Base-by-base conservation (phyloP, 768 basidiomycete species). In the Trametes coccinea region DNA sequence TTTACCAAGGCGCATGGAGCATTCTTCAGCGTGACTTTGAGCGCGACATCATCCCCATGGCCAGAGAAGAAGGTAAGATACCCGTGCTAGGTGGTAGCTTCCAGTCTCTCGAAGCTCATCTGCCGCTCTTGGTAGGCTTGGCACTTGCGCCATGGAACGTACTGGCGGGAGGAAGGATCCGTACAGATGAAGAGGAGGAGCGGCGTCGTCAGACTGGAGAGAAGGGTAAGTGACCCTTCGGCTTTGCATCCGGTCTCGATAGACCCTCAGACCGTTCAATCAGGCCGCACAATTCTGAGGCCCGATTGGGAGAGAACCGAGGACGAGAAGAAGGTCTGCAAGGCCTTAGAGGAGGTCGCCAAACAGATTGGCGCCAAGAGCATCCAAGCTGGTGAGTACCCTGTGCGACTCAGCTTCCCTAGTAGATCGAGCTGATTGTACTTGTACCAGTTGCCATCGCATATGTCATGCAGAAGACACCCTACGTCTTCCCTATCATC, bases 391-490 rank as follows among this genome's bases (percentile, higher is more conserved):
- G 55, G 53, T 59, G 22, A 11, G 55, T 49, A 3, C 13, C n/a
- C 31, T n/a, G 16, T 5, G 31, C n/a, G 14, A 2, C 49, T 5
- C 34, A 5, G 34, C 34, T 11, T 50, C 17, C 17, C 37, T 4
- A 16, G 16, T 39, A 10, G 14, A 11, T n/a, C 16, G 30, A 46
- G 27, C 22, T 49, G 48, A 30, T n/a, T 4, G 22, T 39, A 10
- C 1, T 11, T 11, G 48, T 11, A 7, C 34, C 17, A 78, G 80
- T 83, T 2, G 81, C 82, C 1, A 80, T 85, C 57, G 81, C 82
- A 14, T 84, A 83, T 58, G 71, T 84, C 8, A 73, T 85, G 72
- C 80, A 83, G 44, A 85, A 84, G 67, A 74, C 78, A 1, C 78
- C 79, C 0, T 82, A 75, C 55, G 80, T 67, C 1, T 67, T 67